Base-by-base conservation (phyloP, 345 rosid genomes). In the Salix viminalis region DNA sequence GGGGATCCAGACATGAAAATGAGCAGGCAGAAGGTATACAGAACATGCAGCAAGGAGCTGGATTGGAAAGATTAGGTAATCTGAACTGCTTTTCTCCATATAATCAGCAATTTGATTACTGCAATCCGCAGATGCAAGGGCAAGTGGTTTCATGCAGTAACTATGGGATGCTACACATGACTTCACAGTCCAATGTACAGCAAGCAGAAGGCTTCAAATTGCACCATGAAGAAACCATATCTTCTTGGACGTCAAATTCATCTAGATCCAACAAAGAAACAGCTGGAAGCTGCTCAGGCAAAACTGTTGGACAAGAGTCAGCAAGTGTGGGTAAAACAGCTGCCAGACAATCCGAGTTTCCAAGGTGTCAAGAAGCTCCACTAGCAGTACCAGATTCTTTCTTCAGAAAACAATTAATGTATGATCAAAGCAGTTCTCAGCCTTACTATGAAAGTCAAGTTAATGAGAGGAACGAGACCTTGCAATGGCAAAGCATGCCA, bases 231-330 rank as follows among this genome's bases (percentile, higher is more conserved):
- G 92, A 90, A 74, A 78, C 82, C 78, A 81, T 79, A 65, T 79
- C 85, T 81, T 85, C 89, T 70, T 77, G 81, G 86, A 81, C 82
- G 73, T 79, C 92, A 73, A 72, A 81, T 65, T 76, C 86, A 82
- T 80, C 87, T 18, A 84, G 76, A 79, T 72, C 67, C 65, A 68
- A 61, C 46, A 74, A 70, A 52, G 83, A 80, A 75, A 85, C 79
- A 67, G 81, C 77, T 75, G 75, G 72, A 71, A 80, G 75, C 54
- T 75, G 34, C 75, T 67, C 75, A 15, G 70, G 73, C 68, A 74
- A 79, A 73, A 74, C 62, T 70, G 28, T 67, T 36, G 79, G 69
- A 83, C 80, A 85, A 67, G 70, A 48, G 60, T 72, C 68, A 64
- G 81, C 82, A 28, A 62, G 23, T 66, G 62, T 54, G 37, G 68